Percentiles rank a stretch among this genome's conserved stretches.
Conservation (phyloP, 2,329 filamentous ascomycete species). For the Fusarium liriodendri region DNA sequence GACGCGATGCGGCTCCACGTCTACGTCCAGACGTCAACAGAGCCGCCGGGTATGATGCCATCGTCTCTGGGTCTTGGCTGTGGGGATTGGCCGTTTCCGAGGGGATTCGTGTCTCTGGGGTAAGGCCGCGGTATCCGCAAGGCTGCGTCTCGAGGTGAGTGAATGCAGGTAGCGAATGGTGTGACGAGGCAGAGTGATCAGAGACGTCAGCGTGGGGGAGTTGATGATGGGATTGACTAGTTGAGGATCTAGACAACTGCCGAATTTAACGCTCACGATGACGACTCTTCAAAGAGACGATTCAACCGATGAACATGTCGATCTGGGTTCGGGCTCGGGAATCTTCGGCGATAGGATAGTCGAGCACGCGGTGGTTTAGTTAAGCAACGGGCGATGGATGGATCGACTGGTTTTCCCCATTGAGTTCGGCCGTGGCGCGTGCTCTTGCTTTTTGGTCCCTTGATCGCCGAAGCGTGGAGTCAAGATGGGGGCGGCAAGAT, state of each 20-base stretch:
- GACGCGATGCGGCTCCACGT: constrained; percentile 16
- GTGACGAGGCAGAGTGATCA: constrained; percentile 14
- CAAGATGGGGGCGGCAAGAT: constrained; percentile 9
- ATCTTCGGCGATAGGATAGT: not conserved
- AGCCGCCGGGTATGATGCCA: constrained; percentile 33
- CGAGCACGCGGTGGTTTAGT: not conserved
- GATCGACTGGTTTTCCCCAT: constrained; percentile 20
- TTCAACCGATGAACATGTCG: constrained; percentile 16
- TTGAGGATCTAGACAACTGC: constrained; percentile 16
- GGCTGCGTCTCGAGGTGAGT: constrained; percentile 25
- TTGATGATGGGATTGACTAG: not conserved
- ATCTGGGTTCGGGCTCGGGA: constrained; percentile 1
- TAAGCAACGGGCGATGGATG: constrained; percentile 3
- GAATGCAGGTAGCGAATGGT: constrained; percentile 27
- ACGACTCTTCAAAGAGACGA: constrained; percentile 17
- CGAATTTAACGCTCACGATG: constrained; percentile 5
- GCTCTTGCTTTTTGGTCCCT: constrained; percentile 31
- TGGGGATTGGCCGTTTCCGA: not conserved
- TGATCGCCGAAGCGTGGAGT: constrained; percentile 25
- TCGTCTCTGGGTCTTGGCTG: not conserved
- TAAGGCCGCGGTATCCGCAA: constrained; percentile 5
- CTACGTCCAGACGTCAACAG: constrained; percentile 19
- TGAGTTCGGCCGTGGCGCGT: constrained; percentile 18
- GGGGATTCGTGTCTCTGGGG: constrained; percentile 3
- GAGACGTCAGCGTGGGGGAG: not conserved